A percentile compares a stretch with the other conserved stretches of the same genome.
Conservation (phyloP, 164 flowering plant species). For the Cinnamomum micranthum region DNA sequence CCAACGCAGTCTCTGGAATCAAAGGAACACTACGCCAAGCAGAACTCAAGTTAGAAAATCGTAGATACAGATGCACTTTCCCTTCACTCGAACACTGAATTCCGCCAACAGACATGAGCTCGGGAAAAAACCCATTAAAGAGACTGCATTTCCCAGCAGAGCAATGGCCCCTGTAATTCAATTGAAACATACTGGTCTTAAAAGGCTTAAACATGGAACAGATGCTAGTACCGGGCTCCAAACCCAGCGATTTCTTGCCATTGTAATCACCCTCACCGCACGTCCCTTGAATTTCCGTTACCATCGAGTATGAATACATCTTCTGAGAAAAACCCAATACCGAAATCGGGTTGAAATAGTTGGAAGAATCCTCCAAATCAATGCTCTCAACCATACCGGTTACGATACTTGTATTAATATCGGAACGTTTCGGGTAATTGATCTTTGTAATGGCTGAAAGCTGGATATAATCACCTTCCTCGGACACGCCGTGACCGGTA, state of each 20-base stretch:
- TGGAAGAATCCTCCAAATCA: slow-evolving; percentile 3
- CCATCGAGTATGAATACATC: slow-evolving; percentile 31
- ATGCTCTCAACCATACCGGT: slow-evolving; percentile 45
- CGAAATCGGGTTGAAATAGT: slow-evolving; percentile 36
- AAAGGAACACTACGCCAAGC: slow-evolving; percentile 13
- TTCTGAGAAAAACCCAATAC: slow-evolving; percentile 26
- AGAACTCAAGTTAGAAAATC: slow-evolving; percentile 22
- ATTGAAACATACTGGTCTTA: slow-evolving; percentile 1
- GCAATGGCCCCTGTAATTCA: slow-evolving; percentile 38
- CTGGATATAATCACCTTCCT: slow-evolving; percentile 25
- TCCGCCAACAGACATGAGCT: slow-evolving; percentile 23
- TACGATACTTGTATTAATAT: slow-evolving; percentile 30
- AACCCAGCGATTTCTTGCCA: slow-evolving; percentile 10
- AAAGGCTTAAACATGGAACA: slow-evolving; percentile 16
- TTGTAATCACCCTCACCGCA: slow-evolving; percentile 8
- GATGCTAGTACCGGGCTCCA: slow-evolving; percentile 9
- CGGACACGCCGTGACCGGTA: slow-evolving; percentile 12
- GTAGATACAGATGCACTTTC: slow-evolving; percentile 23
- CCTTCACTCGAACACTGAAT: slow-evolving; percentile 28
- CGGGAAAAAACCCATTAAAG: slow-evolving; percentile 31
- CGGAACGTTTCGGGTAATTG: slow-evolving; percentile 26
- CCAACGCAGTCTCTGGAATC: slow-evolving; percentile 32
- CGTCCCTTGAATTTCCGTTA: slow-evolving; percentile 12
- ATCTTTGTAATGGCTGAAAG: slow-evolving; percentile 44
- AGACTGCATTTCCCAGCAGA: slow-evolving; percentile 32